phyloP scores from a whole-genome alignment of 2,329 filamentous ascomycete genomes.

The Macrophomina pseudophaseolina region DNA sequence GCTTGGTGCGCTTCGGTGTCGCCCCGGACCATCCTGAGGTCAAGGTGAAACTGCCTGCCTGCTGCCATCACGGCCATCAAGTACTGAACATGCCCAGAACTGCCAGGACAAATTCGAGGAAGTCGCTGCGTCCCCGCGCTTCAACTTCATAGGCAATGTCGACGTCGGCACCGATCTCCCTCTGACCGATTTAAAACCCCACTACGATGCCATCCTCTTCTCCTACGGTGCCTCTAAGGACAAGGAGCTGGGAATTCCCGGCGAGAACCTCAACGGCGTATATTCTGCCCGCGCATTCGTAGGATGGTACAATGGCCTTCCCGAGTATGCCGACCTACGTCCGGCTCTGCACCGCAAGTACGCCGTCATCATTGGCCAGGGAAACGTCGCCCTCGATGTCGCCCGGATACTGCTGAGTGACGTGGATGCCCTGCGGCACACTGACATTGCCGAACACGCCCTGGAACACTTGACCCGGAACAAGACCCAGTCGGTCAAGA shows the following conservation, averaged over 20 bases:
- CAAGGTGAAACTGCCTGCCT: constrained; percentile 66
- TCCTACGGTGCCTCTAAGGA: constrained; percentile 91
- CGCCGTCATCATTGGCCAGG: constrained; percentile 89
- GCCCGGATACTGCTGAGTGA: constrained; percentile 83
- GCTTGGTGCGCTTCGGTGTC: constrained; percentile 89
- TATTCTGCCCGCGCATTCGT: constrained; percentile 93
- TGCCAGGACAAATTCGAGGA: constrained; percentile 93
- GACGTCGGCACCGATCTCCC: constrained; percentile 74
- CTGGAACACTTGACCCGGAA: constrained; percentile 74
- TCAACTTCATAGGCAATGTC: constrained; percentile 91
- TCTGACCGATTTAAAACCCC: constrained; percentile 70
- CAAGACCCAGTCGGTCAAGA: constrained; percentile 76
- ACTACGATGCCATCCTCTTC: constrained; percentile 93
- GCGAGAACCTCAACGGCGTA: constrained; percentile 78
- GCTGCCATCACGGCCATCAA: background rate
- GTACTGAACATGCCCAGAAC: constrained; percentile 63
- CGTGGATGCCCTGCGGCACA: constrained; percentile 73
- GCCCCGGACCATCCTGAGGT: constrained; percentile 99
- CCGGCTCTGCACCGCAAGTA: constrained; percentile 78
- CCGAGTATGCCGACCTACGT: constrained; percentile 74
- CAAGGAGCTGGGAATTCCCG: constrained; percentile 75
- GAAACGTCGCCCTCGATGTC: constrained; percentile 94
- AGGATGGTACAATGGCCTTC: constrained; percentile 97
- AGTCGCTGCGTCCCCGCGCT: constrained; percentile 79
- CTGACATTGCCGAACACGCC: constrained; percentile 88